Evolutionary conservation across 1,284 basidiomycete species (phyloP).

Genomic region (Meira miltonrushii): DNA sequence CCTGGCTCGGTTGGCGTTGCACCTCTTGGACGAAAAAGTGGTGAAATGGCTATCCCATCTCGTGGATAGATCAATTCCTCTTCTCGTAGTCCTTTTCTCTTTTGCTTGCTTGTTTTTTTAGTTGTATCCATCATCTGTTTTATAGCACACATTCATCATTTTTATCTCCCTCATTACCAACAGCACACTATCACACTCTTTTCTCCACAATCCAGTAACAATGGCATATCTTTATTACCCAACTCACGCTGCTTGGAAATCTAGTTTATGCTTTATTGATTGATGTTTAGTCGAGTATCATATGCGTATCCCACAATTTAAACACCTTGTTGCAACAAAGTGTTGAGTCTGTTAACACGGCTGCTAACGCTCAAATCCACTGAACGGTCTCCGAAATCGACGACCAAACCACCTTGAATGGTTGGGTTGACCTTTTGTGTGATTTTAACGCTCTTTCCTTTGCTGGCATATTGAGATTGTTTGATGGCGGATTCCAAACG

Average conservation of each 20-base stretch:
- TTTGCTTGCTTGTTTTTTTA: too few relatives aligned
- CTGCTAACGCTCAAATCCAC: slow-evolving; percentile 90
- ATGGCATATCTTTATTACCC: background rate
- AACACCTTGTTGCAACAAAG: slow-evolving; percentile 58
- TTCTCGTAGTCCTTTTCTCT: too few relatives aligned
- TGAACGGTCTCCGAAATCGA: slow-evolving; percentile 97
- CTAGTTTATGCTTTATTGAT: too few relatives aligned
- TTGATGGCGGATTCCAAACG: slow-evolving; percentile 50
- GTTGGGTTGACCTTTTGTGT: slow-evolving; percentile 48
- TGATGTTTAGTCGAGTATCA: too few relatives aligned
- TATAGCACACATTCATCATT: background rate
- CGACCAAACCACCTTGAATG: slow-evolving; percentile 65
- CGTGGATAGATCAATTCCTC: too few relatives aligned
- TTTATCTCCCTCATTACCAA: background rate
- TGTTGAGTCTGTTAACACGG: slow-evolving; percentile 90
- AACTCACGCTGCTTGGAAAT: background rate
- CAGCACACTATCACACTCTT: background rate
- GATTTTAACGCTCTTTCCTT: slow-evolving; percentile 49
- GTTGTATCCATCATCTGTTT: too few relatives aligned
- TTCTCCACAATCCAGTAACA: background rate
- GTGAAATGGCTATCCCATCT: too few relatives aligned
- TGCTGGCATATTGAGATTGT: slow-evolving; percentile 41
- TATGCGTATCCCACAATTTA: slow-evolving; percentile 3
- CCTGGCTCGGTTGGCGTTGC: too few relatives aligned
- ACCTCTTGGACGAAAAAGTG: too few relatives aligned